Evolutionary conservation across 345 rosid species (phyloP), one percentile per base, ranked within the genome.

Genomic region (Salix udensis): DNA sequence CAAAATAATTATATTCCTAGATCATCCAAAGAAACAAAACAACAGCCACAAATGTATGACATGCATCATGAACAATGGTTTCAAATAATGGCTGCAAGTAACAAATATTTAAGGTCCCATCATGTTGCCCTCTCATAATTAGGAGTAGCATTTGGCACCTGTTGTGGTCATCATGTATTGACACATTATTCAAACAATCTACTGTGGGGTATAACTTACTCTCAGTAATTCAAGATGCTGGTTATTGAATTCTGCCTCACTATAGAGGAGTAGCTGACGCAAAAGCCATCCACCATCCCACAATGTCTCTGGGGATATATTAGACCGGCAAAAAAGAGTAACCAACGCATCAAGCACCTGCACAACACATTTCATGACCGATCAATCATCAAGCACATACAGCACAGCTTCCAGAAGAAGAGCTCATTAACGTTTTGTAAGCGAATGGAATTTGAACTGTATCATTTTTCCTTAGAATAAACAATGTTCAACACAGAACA

Each of bases 201-300:
- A 58, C 12, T 68, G 55, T 12, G 31, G 24, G 66, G 52, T 67
- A 65, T 26, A 37, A 73, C 85, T 83, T 76, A 92, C 99, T 82
- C 88, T 89, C 74, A 96, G 84, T 82, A 88, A 80, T 74, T 79
- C 69, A 66, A 89, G 95, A 88, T 96, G 98, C 78, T 87, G 88
- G 55, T 84, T 83, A 82, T 91, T 92, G 76, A 96, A 89, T 82
- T 94, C 99, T 64, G 88, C 89, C 84, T 91, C 89, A 28, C 92
- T 91, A 67, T 96, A 88, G 77, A 98, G 98, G 80, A 94, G 97
- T 81, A 96, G 83, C 76, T 96, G 99, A 50, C 91, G 99, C 82
- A 96, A 85, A 75, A 96, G 97, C 99, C 99, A 96, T 48, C 98
- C 98, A 67, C 97, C 98, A 84, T 87, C 91, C 99, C 99, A 91